Conservation (phyloP, 176 grass and related monocot genomes). For the Miscanthus lutarioriparius region DNA sequence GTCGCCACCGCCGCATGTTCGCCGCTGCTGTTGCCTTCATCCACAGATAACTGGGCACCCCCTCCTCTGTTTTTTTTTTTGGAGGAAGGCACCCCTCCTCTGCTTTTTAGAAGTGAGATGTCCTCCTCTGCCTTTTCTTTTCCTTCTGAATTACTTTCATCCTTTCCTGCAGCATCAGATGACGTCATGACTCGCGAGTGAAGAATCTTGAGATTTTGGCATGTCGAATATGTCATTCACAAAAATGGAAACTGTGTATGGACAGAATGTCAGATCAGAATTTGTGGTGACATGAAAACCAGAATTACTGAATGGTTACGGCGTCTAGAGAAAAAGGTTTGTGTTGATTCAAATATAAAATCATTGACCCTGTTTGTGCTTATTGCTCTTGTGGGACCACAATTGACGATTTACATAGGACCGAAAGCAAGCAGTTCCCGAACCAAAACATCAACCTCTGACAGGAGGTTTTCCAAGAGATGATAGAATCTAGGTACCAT, state of each 20-base stretch:
- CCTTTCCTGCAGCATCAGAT: background rate
- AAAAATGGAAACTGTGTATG: background rate
- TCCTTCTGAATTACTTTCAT: background rate
- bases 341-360: background rate
- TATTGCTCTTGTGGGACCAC: background rate
- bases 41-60: background rate
- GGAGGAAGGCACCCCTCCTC: too few species aligned
- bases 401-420: background rate
- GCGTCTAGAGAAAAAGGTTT: background rate
- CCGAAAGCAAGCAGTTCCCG: conserved; percentile 35
- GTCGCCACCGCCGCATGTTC: background rate
- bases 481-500: conserved; percentile 19
- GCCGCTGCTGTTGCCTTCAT: conserved; percentile 20
- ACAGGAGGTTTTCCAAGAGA: background rate
- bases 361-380: background rate
- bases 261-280: background rate
- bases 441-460: conserved; percentile 37
- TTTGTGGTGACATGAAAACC: background rate
- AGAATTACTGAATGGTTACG: background rate
- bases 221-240: background rate
- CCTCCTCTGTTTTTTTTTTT: background rate
- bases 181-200: background rate
- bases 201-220: background rate
- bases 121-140: background rate
- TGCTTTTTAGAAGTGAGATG: background rate